Evolutionary conservation across 2,329 filamentous ascomycete species (phyloP), one percentile per base, ranked within the genome.

Genomic region (Aspergillus ruber): DNA sequence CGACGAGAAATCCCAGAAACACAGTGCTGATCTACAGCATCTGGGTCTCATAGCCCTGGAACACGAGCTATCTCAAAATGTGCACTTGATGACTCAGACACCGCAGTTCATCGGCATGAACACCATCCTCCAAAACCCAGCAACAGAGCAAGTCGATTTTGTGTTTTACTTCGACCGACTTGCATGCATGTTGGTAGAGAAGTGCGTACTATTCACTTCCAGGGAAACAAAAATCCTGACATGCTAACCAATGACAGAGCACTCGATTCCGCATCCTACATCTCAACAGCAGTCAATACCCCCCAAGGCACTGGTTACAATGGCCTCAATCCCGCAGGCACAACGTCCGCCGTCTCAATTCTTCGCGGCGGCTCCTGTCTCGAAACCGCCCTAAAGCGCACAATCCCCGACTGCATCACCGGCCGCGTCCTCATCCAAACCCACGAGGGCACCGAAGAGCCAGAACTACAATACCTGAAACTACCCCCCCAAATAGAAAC

Each of bases 101-200:
- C 80, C 84, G 7, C 93, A 98, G 67, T 77, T 96, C 46, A 78
- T 77, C 48, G 90, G 84, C 42, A 95, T 98, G 80, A 90, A 88
- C 65, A 96, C 90, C 0, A 86, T 96, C 48, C 81, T 98, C 36
- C 85, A 94, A 62, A 80, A 93, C 58, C 85, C 87, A 15, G 79
- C 83, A 42, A 91, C 89, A 0, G 75, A 79, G 6, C 80, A 88
- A 38, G 91, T 95, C 63, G 90, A 97, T 58, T 97, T 96, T 65
- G 88, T 95, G 52, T 97, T 97, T 70, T 97, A 97, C 70, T 96
- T 97, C 67, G 90, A 98, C 68, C 82, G 93, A 33, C 75, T 97
- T 33, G 83, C 88, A 2, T 82, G 86, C n/a, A 75, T 96, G 45
- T 76, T 97, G 21, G 81, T 97, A 42, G 91, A 97, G 67, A 79